phyloP scores from a whole-genome alignment of 306 rosid species.

The Betula pendula region DNA sequence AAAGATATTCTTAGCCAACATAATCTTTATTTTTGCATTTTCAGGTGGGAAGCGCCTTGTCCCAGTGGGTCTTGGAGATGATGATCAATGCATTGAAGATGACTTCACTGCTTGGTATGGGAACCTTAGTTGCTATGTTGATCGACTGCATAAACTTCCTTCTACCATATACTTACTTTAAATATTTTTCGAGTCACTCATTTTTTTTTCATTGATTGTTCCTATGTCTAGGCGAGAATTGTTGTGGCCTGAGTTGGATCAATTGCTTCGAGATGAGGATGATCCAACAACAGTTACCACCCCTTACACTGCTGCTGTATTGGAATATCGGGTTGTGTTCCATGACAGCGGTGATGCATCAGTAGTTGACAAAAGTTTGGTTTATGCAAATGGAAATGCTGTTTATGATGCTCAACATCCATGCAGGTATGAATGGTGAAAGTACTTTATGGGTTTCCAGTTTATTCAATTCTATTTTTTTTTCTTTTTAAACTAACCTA shows the following conservation, averaged over 20 bases:
- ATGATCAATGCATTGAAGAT: constrained; percentile 96
- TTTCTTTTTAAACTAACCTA: constrained; percentile 31
- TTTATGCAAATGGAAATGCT: constrained; percentile 76
- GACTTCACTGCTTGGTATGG: constrained; percentile 96
- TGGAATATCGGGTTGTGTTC: constrained; percentile 74
- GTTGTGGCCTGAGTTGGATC: constrained; percentile 90
- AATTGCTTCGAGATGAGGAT: constrained; percentile 81
- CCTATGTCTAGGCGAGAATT: constrained; percentile 70
- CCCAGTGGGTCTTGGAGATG: constrained; percentile 90
- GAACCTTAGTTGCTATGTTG: constrained; percentile 24
- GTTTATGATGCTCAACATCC: constrained; percentile 95
- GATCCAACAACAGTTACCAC: constrained; percentile 65
- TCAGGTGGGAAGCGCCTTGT: constrained; percentile 87
- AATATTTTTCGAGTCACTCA: background rate
- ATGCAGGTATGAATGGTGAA: constrained; percentile 54
- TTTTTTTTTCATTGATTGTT: constrained; percentile 17
- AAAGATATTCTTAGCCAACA: background rate
- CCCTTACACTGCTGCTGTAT: constrained; percentile 87
- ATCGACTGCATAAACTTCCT: constrained; percentile 1
- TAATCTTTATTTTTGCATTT: constrained; percentile 23
- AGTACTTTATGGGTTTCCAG: background rate
- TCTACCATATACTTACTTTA: background rate
- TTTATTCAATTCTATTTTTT: constrained; percentile 16
- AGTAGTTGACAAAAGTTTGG: constrained; percentile 57
- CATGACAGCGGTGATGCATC: constrained; percentile 55